phyloP scores from a whole-genome alignment of 345 rosid species.

The Pugionium dolabratum region DNA sequence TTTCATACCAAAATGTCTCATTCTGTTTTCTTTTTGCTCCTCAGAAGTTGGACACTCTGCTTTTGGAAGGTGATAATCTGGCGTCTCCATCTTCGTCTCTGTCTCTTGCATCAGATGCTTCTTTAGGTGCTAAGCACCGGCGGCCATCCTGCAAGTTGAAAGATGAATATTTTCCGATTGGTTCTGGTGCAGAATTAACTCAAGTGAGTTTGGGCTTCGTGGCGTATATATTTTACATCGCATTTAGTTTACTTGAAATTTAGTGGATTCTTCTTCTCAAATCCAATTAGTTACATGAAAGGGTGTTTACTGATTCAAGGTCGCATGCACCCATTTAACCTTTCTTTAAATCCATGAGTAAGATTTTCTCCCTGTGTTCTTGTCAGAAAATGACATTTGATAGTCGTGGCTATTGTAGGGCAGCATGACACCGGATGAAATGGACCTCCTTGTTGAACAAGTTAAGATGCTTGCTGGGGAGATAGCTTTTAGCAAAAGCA shows the following conservation, averaged over 20 bases:
- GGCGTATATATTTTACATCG: not conserved
- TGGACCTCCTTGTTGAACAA: slow-evolving; percentile 96
- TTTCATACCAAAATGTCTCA: slow-evolving; percentile 11
- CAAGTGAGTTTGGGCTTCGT: slow-evolving; percentile 48
- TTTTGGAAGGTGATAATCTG: slow-evolving; percentile 59
- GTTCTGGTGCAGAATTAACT: slow-evolving; percentile 69
- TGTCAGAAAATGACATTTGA: slow-evolving; percentile 24
- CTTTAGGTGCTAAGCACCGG: slow-evolving; percentile 59
- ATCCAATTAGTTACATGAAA: slow-evolving; percentile 7
- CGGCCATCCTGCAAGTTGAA: slow-evolving; percentile 81
- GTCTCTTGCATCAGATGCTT: slow-evolving; percentile 51
- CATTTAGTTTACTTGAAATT: not conserved
- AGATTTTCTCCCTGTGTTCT: not conserved
- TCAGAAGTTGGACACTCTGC: slow-evolving; percentile 66
- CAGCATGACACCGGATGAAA: slow-evolving; percentile 81
- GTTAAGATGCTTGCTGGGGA: slow-evolving; percentile 99
- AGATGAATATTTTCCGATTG: slow-evolving; percentile 64
- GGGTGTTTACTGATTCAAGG: slow-evolving; percentile 10
- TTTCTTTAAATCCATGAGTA: not conserved
- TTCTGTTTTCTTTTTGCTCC: slow-evolving; percentile 29
- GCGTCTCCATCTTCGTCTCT: slow-evolving; percentile 54
- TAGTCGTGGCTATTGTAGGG: slow-evolving; percentile 49
- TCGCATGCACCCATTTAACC: slow-evolving; percentile 4
- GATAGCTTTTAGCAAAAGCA: slow-evolving; percentile 89
- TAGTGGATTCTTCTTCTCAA: not conserved